Conservation (phyloP, 768 basidiomycete genomes). For the Fomitopsis pulvina region DNA sequence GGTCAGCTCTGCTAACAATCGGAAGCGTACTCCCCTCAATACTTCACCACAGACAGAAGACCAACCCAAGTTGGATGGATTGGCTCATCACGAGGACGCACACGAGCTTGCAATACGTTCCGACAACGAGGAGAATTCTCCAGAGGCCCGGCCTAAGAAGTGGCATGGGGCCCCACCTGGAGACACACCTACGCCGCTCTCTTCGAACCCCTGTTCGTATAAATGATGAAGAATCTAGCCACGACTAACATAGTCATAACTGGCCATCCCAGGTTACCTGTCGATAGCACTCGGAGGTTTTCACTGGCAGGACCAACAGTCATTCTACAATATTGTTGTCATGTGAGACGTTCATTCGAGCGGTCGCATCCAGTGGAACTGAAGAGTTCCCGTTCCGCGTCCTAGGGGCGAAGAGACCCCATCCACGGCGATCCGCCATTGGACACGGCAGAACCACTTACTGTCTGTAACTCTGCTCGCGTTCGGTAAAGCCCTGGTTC, state of each 20-base stretch:
- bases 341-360: neutral
- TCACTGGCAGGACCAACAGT: neutral
- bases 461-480: neutral
- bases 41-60: too few relatives aligned
- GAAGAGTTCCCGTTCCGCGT: neutral
- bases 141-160: too few relatives aligned
- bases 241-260: too few relatives aligned
- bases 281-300: neutral
- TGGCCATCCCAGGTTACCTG: neutral
- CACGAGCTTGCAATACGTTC: too few relatives aligned
- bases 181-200: too few relatives aligned
- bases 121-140: too few relatives aligned
- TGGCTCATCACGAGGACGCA: too few relatives aligned
- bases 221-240: neutral
- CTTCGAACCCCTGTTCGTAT: neutral
- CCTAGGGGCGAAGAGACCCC: neutral
- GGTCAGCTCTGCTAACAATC: too few relatives aligned
- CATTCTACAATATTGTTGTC: neutral
- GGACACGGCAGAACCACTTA: slow-evolving; percentile 5
- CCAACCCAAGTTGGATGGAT: too few relatives aligned
- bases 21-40: too few relatives aligned
- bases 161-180: too few relatives aligned
- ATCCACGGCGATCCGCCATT: neutral
- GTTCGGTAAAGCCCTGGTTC: neutral
- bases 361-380: neutral